Percentiles rank a stretch among this genome's conserved stretches.
These are phyloP conservation scores for Lactarius hatsudake DNA, from an alignment of 768 basidiomycete genomes.

Conservation along the genomic window DNA sequence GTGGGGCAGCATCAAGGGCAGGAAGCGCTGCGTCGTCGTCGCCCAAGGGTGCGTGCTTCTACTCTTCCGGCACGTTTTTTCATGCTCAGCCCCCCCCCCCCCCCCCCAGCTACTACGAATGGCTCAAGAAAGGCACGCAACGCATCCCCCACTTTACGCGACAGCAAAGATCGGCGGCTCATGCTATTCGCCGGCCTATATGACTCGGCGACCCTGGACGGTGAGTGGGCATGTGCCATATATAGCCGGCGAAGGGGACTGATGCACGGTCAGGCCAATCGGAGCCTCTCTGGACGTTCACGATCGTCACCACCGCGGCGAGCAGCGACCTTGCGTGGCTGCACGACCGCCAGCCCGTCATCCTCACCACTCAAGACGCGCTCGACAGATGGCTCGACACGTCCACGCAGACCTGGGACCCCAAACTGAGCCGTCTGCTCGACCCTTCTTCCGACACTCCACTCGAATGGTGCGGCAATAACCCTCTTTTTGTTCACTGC, in stretches of 20 bases:
- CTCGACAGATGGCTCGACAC: constrained; percentile 80
- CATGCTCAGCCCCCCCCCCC: not conserved
- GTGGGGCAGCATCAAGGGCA: constrained; percentile 82
- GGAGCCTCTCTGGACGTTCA: constrained; percentile 72
- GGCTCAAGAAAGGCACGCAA: constrained; percentile 80
- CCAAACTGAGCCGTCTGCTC: constrained; percentile 56
- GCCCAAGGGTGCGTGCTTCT: constrained; percentile 60
- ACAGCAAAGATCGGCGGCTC: constrained; percentile 54
- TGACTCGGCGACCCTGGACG: constrained; percentile 67
- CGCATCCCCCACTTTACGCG: constrained; percentile 83
- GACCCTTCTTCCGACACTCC: constrained; percentile 55
- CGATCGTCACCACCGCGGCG: constrained; percentile 83
- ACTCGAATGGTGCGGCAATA: constrained; percentile 58
- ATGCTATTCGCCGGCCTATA: constrained; percentile 90
- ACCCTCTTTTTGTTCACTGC: too few species aligned
- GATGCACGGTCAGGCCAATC: constrained; percentile 38
- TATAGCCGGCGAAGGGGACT: too few species aligned
- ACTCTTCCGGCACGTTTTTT: too few species aligned
- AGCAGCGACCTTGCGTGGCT: constrained; percentile 74
- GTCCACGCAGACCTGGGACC: constrained; percentile 59
- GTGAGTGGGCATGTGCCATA: constrained; percentile 33
- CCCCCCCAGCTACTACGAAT: constrained; percentile 88
- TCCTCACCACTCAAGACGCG: constrained; percentile 61
- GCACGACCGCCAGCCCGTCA: constrained; percentile 88
- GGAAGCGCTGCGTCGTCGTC: constrained; percentile 81